Evolutionary conservation across 2,329 filamentous ascomycete genomes (phyloP), one percentile per base, ranked within the genome.

Genomic region (Ophiostoma quercus): DNA sequence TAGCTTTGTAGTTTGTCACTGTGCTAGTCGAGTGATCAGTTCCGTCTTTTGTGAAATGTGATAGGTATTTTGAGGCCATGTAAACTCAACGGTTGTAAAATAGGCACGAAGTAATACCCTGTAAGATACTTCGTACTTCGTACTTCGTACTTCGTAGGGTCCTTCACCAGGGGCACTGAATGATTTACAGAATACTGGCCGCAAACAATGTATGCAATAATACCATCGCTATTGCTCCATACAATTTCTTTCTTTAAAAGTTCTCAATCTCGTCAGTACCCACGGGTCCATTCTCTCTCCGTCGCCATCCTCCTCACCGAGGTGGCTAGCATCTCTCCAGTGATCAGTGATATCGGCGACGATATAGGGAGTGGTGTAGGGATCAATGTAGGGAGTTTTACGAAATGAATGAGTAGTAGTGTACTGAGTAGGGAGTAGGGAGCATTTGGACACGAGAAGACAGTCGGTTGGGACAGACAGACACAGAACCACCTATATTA

Each of bases 11-110:
- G 43, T 60, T 29, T 63, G 12, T 63, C 25, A 14, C 7, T 63
- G 25, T 63, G 57, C 57, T 34, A 34, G 7, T n/a, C n/a, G 29
- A 19, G 29, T 63, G 25, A 63, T 37, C 60, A 34, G 60, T 37
- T 16, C 32, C 60, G 60, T 63, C 19, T 32, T 63, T 63, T 63
- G 60, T 63, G 60, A 63, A 63, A 63, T 63, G n/a, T 63, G 60
- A 63, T 29, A 63, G 32, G 29, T n/a, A 47, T n/a, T 47, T 47
- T 47, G 16, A 47, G 43, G 43, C 6, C 19, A 47, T 47, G 43
- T 19, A n/a, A 47, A 47, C 43, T 16, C 7, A 47, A 47, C 43
- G 19, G 43, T 16, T 47, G 43, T 47, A n/a, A n/a, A n/a, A n/a
- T 4, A 47, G 43, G 16, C 19, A 19, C 39, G 43, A 19, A 34